Evolutionary conservation across 73 alveolate species (phyloP).

Genomic region (Paramecium bursaria): DNA sequence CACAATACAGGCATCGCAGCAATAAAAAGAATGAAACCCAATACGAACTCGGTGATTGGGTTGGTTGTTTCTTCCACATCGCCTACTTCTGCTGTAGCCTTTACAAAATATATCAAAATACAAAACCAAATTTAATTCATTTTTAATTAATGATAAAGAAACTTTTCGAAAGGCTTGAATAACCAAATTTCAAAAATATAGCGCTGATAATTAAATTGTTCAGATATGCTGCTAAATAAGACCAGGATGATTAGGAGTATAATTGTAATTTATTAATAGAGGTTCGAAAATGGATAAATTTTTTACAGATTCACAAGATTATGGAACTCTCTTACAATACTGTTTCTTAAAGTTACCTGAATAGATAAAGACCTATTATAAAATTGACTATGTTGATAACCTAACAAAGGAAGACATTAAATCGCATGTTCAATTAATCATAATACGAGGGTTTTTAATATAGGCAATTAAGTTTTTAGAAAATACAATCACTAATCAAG

Average conservation of each 20-base stretch:
- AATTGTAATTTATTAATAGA: too few species aligned
- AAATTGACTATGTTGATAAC: conserved; percentile 18
- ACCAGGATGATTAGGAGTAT: conserved; percentile 28
- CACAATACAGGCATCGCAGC: too few species aligned
- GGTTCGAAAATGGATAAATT: neutral
- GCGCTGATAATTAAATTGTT: conserved; percentile 21
- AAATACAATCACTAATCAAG: conserved; percentile 24
- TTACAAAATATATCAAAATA: too few species aligned
- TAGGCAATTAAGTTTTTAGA: conserved; percentile 24
- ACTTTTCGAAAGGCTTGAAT: conserved; percentile 36
- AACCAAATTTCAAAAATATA: conserved; percentile 27
- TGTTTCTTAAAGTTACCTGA: conserved; percentile 5
- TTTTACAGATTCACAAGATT: conserved; percentile 12
- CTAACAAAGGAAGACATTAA: conserved; percentile 7
- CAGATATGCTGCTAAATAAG: conserved; percentile 21
- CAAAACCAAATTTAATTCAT: too few species aligned
- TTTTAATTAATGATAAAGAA: conserved; percentile 47
- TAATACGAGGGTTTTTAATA: conserved; percentile 34
- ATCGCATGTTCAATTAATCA: conserved; percentile 11
- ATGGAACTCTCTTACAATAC: neutral
- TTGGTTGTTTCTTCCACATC: too few species aligned
- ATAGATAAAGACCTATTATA: neutral
- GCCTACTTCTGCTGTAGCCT: too few species aligned
- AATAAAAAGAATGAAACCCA: too few species aligned
- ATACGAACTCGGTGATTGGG: too few species aligned